These are phyloP conservation scores for Diaporthe eres DNA, from an alignment of 2,329 filamentous ascomycete species.

Conservation along the genomic window DNA sequence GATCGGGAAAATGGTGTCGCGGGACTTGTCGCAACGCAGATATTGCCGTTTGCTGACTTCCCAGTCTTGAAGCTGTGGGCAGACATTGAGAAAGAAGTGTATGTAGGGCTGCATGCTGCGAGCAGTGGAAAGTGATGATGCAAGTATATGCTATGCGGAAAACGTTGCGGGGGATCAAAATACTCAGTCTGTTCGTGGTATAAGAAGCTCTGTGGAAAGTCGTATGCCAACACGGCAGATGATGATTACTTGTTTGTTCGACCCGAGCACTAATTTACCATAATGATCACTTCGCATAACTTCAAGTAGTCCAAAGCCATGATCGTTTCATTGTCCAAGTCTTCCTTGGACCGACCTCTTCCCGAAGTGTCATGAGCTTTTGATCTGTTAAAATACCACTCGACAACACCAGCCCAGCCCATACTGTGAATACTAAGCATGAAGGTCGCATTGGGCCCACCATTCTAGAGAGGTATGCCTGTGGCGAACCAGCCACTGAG, in stretches of 20 bases:
- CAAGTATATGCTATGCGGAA: neutral
- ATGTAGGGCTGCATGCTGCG: slow-evolving; percentile 41
- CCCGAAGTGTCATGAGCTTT: neutral
- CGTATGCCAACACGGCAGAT: neutral
- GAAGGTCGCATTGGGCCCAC: neutral
- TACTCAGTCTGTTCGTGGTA: neutral
- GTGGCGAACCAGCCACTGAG: neutral
- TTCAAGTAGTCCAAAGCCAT: neutral
- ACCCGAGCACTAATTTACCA: neutral
- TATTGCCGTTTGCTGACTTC: slow-evolving; percentile 59
- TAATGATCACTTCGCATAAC: neutral
- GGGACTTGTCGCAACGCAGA: slow-evolving; percentile 61
- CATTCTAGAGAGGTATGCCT: neutral
- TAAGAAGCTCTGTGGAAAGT: neutral
- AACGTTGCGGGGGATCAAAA: too few relatives aligned
- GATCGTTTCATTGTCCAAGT: neutral
- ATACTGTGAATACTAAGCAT: neutral
- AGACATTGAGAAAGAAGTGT: slow-evolving; percentile 52
- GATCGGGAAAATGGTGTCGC: slow-evolving; percentile 70
- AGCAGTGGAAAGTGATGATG: neutral
- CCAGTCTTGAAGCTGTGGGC: slow-evolving; percentile 55
- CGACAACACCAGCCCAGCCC: neutral
- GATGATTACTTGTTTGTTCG: neutral
- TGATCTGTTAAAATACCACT: neutral
- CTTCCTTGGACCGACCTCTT: too few relatives aligned